Conservation (phyloP, 257 asterid species). For the Plantago elongata region DNA sequence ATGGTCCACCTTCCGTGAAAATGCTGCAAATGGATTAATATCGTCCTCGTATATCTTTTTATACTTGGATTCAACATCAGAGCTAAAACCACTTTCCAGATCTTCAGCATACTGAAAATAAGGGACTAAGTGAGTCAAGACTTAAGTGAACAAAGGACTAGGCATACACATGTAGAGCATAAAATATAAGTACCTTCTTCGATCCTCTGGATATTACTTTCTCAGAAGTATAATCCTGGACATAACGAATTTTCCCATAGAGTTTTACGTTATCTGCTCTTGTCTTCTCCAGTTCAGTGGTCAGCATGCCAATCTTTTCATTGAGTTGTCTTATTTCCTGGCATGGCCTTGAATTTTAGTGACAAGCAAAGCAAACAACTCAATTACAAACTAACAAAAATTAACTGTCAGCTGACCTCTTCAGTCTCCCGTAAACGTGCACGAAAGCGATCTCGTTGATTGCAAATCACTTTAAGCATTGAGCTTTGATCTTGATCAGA, state of each 20-base stretch:
- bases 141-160: conserved; percentile 15
- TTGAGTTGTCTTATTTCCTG: conserved; percentile 94
- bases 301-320: conserved; percentile 79
- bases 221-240: conserved; percentile 96
- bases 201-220: conserved; percentile 95
- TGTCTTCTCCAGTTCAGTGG: conserved; percentile 83
- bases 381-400: conserved; percentile 14
- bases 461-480: conserved; percentile 98
- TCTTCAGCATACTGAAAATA: conserved; percentile 82
- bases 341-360: conserved; percentile 17
- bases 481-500: conserved; percentile 89
- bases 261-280: conserved; percentile 97
- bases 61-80: conserved; percentile 98
- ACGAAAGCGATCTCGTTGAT: conserved; percentile 95
- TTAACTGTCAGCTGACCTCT: conserved; percentile 50
- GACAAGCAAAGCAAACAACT: conserved; percentile 17
- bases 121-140: conserved; percentile 19
- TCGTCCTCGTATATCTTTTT: conserved; percentile 97
- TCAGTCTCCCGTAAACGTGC: conserved; percentile 95
- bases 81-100: conserved; percentile 88
- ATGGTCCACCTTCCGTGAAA: conserved; percentile 71
- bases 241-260: conserved; percentile 93
- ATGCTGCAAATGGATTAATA: conserved; percentile 98
- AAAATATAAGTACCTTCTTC: conserved; percentile 65
- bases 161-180: conserved; percentile 18